phyloP scores from a whole-genome alignment of 495 filamentous ascomycete species.

The Hyaloscypha bicolor region DNA sequence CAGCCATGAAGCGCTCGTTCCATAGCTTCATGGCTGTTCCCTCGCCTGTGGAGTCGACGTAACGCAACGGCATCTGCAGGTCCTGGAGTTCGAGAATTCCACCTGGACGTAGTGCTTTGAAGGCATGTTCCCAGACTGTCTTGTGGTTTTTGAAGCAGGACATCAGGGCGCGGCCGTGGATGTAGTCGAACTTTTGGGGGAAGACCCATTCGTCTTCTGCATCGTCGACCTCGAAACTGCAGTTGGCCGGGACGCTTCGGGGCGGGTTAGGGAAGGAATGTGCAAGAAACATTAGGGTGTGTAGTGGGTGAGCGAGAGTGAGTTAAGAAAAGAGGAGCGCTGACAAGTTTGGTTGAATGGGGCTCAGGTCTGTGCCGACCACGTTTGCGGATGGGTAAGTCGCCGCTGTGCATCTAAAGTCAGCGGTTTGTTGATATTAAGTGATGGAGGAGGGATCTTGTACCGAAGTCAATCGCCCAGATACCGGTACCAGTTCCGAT shows the following conservation, averaged over 20 bases:
- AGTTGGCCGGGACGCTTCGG: conserved; percentile 32
- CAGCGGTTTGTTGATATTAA: not conserved
- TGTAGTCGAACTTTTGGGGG: conserved; percentile 36
- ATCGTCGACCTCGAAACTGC: conserved; percentile 38
- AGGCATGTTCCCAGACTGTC: conserved; percentile 4
- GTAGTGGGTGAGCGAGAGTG: not conserved
- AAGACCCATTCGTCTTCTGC: conserved; percentile 38
- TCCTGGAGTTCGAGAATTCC: conserved; percentile 50
- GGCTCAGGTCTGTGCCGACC: conserved; percentile 52
- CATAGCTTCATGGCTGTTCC: conserved; percentile 25
- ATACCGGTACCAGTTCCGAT: conserved; percentile 33
- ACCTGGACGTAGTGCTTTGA: conserved; percentile 41
- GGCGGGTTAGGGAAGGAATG: not conserved
- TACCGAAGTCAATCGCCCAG: conserved; percentile 60
- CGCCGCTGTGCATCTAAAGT: conserved; percentile 16
- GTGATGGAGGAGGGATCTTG: not conserved
- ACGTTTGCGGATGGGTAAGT: conserved; percentile 35
- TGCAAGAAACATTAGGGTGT: no score
- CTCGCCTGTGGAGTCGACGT: conserved; percentile 42
- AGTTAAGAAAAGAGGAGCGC: not conserved
- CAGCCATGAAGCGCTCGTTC: conserved; percentile 37
- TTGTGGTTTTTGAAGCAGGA: conserved; percentile 18
- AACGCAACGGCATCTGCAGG: conserved; percentile 35
- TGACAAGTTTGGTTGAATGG: conserved; percentile 48
- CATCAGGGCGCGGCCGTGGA: conserved; percentile 30